Base-by-base conservation (phyloP, 106 monocot genomes). In the Dioscorea dumetorum region DNA sequence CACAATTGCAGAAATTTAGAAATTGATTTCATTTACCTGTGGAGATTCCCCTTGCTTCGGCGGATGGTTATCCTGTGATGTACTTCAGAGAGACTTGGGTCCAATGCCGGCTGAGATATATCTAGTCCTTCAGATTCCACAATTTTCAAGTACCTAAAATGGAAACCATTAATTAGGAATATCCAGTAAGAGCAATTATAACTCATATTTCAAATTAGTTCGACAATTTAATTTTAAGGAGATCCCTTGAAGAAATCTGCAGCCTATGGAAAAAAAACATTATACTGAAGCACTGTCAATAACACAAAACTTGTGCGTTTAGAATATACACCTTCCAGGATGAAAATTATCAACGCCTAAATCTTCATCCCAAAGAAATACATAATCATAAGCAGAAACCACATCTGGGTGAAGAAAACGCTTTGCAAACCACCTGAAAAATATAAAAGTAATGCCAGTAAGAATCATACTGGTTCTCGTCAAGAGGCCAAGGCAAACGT, bases 301-400 rank as follows among this genome's bases (percentile, higher is more conserved):
- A 41, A 41, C 41, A 41, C 41, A 41, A 41, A 10, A 41, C 41
- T 41, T 5, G 9, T 41, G 41, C 41, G 6, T 54, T 12, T 54
- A 69, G 22, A 72, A 66, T 22, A 50, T 19, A 67, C 79, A 93
- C 83, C 93, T 91, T 63, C 71, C 63, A 50, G 91, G 91, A 32
- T 86, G 61, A 53, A 91, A 91, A 69, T 87, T 81, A 11, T 84
- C 81, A 18, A 91, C 91, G 24, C 70, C 83, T 21, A 86, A 50
- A 77, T 87, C 87, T 74, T 87, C 91, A 81, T 91, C 91, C 91
- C 91, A 91, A 53, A 91, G 70, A 78, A 91, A 91, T 76, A 91
- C 79, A 74, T 84, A 91, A 59, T 87, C 87, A 64, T 91, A 91
- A 31, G 63, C 74, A 5, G 87, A 81, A 48, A 91, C 78, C 52